Conservation (phyloP, 352 stramenopile species). For the Pilasporangium apinafurcum region DNA sequence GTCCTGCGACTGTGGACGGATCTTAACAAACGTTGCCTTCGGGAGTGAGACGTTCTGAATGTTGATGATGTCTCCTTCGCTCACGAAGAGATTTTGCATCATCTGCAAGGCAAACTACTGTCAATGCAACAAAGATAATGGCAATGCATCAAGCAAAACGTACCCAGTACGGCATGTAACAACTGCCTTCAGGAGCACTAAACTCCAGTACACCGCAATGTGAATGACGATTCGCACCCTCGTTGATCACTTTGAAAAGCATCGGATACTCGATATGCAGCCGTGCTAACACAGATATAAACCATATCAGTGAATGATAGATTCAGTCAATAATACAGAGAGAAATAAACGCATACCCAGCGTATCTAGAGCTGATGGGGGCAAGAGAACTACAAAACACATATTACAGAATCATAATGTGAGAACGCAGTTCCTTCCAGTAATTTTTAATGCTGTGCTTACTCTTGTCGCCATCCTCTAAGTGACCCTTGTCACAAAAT, state of each 20-base stretch:
- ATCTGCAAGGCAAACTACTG: conserved; percentile 52
- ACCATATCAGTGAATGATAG: background rate
- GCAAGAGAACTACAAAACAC: conserved; percentile 84
- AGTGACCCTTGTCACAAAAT: conserved; percentile 81
- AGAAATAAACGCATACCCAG: conserved; percentile 52
- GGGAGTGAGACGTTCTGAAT: conserved; percentile 95
- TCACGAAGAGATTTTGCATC: conserved; percentile 98
- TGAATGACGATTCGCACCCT: conserved; percentile 83
- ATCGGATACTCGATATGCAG: conserved; percentile 99
- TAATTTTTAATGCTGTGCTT: conserved; percentile 16
- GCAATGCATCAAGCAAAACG: background rate
- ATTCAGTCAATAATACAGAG: background rate
- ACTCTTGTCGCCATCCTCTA: conserved; percentile 90
- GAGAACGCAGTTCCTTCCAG: too few species aligned
- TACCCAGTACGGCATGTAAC: conserved; percentile 99
- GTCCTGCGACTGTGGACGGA: conserved; percentile 97
- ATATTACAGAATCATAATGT: too few species aligned
- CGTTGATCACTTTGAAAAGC: conserved; percentile 96
- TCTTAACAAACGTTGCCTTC: conserved; percentile 98
- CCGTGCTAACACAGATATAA: conserved; percentile 29
- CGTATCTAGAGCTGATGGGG: conserved; percentile 96
- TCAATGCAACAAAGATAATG: background rate
- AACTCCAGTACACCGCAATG: conserved; percentile 99
- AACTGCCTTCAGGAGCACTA: conserved; percentile 95
- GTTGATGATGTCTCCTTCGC: conserved; percentile 90